A percentile compares a stretch with the other conserved stretches of the same genome.
These are phyloP conservation scores for Amphichorda felina DNA, from an alignment of 2,329 filamentous ascomycete genomes.

Conservation along the genomic window DNA sequence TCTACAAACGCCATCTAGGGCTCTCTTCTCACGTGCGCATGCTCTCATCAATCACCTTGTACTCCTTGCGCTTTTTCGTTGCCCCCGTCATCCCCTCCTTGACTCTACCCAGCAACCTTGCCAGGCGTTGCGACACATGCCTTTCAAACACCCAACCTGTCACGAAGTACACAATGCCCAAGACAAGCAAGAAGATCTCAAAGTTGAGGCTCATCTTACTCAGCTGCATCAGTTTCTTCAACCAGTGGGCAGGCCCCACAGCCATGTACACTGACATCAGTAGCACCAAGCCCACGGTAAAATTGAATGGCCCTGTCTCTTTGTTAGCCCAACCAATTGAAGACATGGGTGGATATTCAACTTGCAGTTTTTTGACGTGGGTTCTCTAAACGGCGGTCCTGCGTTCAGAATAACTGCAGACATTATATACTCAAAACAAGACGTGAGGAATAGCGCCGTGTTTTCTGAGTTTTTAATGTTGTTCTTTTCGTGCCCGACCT, in stretches of 20 bases:
- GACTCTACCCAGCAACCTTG: constrained; percentile 51
- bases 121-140: constrained; percentile 56
- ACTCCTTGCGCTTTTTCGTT: constrained; percentile 72
- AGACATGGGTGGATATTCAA: constrained; percentile 6
- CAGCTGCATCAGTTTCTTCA: constrained; percentile 71
- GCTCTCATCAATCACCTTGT: constrained; percentile 68
- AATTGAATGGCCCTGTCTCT: constrained; percentile 63
- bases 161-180: constrained; percentile 59
- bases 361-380: constrained; percentile 68
- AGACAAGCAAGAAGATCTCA: constrained; percentile 55
- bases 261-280: constrained; percentile 70
- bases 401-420: constrained; percentile 82
- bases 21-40: constrained; percentile 6
- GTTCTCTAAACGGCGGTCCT: constrained; percentile 80
- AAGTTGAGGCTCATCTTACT: constrained; percentile 66
- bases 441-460: constrained; percentile 77
- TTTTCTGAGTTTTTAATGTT: constrained; percentile 91
- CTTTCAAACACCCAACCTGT: constrained; percentile 63
- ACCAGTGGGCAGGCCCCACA: constrained; percentile 55
- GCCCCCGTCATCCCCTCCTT: constrained; percentile 46
- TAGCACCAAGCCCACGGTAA: constrained; percentile 59
- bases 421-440: constrained; percentile 90
- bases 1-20: neutral
- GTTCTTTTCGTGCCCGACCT: constrained; percentile 63
- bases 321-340: neutral